Base-by-base conservation (phyloP, 2,329 filamentous ascomycete species). In the Arthrinium phaeospermum region DNA sequence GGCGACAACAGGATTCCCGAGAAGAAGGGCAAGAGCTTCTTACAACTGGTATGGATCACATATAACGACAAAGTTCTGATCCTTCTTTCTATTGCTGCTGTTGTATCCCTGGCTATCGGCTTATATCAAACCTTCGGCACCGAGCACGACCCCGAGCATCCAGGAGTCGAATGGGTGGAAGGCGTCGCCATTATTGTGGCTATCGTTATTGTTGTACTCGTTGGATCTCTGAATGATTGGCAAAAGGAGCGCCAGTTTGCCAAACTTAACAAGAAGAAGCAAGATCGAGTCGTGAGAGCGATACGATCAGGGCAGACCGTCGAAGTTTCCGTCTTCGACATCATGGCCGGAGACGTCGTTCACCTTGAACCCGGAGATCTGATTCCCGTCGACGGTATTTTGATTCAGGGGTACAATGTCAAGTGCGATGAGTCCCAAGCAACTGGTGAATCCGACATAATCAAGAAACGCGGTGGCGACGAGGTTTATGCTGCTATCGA, bases 21-120 rank as follows among this genome's bases (percentile, higher is more conserved):
- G 77, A 92, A 92, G 81, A 94, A 94, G 83, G 88, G 91, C 64
- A 95, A 94, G 83, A 92, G 85, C 75, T 86, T 95, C 53, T 84
- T 93, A 64, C 85, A 93, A 78, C 85, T 95, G 57, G 92, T 94
- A 82, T 95, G 93, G 93, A 93, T 95, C 77, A 94, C 93, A 0
- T 94, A 94, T 80, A 94, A 95, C 82, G 93, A 95, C 86, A 95
- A 95, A 80, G 91, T 95, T 4, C 84, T 95, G 67, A 92, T 94
- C 72, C 84, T 94, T 7, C 85, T 94, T 71, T 93, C 91, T 0
- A 85, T 89, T 68, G 93, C 93, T 61, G 93, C 93, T 4, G 85
- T 90, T 49, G 89, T 95, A 69, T 94, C 93, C 64, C 86, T 95
- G 61, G 92, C 91, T 6, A 87, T 95, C 57, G 93, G 93, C 68